These are phyloP conservation scores for Teunomyces stri DNA, from an alignment of 805 yeast genomes.

Conservation along the genomic window DNA sequence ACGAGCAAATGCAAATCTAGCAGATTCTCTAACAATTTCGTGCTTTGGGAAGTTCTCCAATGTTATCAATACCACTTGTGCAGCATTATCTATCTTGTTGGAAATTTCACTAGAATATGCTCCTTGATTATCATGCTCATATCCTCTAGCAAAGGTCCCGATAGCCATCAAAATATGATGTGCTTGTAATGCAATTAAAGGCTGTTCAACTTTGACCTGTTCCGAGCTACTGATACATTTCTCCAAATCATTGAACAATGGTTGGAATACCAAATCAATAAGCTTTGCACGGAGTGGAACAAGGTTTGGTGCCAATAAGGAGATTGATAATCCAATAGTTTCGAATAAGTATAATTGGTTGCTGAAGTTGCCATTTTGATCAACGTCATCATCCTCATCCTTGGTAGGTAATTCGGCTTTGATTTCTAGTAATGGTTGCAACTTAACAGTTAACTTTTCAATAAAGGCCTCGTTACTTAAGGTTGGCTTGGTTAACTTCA, in stretches of 20 bases:
- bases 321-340: constrained; percentile 74
- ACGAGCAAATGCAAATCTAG: constrained; percentile 84
- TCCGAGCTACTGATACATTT: constrained; percentile 45
- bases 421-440: constrained; percentile 62
- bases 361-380: constrained; percentile 58
- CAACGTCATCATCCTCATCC: constrained; percentile 56
- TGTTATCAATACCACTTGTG: constrained; percentile 81
- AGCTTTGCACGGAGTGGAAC: constrained; percentile 37
- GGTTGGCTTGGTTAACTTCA: constrained; percentile 68
- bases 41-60: constrained; percentile 68
- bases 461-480: constrained; percentile 47
- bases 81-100: constrained; percentile 53
- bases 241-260: constrained; percentile 72
- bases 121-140: constrained; percentile 50
- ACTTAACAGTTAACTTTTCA: constrained; percentile 56
- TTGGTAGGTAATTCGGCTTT: constrained; percentile 53
- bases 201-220: constrained; percentile 34
- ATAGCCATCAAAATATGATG: constrained; percentile 87
- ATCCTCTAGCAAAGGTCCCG: constrained; percentile 87
- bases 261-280: constrained; percentile 67
- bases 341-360: constrained; percentile 83
- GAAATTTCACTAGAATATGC: constrained; percentile 40
- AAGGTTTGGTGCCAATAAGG: constrained; percentile 29
- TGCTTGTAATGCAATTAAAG: constrained; percentile 60
- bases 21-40: constrained; percentile 76